A percentile compares a stretch with the other conserved stretches of the same genome.
Evolutionary conservation across 1,284 basidiomycete genomes (phyloP).

Genomic region (Austroboletus novae-zelandiae): DNA sequence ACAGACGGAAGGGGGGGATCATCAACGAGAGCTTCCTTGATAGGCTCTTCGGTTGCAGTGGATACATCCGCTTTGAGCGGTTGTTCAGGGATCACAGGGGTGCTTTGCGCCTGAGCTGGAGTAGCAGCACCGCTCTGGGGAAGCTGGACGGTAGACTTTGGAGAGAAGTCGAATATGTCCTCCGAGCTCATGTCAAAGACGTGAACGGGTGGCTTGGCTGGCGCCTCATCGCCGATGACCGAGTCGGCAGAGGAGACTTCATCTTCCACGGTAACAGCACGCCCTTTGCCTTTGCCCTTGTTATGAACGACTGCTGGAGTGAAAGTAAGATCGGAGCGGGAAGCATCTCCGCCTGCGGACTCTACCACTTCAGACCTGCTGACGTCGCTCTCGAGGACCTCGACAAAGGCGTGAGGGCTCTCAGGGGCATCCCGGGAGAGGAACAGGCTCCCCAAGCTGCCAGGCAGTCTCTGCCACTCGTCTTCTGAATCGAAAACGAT

Average conservation of each 20-base stretch:
- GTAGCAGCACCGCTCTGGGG: slow-evolving; percentile 21
- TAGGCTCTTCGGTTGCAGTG: slow-evolving; percentile 13
- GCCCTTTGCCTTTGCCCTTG: slow-evolving; percentile 55
- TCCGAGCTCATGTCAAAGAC: slow-evolving; percentile 44
- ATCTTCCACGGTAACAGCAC: slow-evolving; percentile 35
- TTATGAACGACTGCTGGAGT: slow-evolving; percentile 14
- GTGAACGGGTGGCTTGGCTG: slow-evolving; percentile 60
- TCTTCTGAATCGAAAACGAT: slow-evolving; percentile 55
- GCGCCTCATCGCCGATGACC: slow-evolving; percentile 47
- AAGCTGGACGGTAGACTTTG: slow-evolving; percentile 14
- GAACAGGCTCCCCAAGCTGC: slow-evolving; percentile 37
- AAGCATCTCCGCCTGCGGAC: slow-evolving; percentile 8
- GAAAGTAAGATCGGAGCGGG: slow-evolving; percentile 25
- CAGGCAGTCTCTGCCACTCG: slow-evolving; percentile 60
- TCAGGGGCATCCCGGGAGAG: slow-evolving; percentile 29
- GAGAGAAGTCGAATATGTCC: slow-evolving; percentile 30
- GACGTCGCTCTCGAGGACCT: slow-evolving; percentile 52
- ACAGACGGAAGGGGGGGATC: slow-evolving; percentile 61
- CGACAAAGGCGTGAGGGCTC: slow-evolving; percentile 63
- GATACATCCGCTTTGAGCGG: slow-evolving; percentile 15
- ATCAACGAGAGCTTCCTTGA: slow-evolving; percentile 19
- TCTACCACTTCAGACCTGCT: slow-evolving; percentile 26
- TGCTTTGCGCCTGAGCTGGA: slow-evolving; percentile 35
- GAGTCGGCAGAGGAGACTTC: slow-evolving; percentile 58
- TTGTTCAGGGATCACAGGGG: slow-evolving; percentile 29